Evolutionary conservation across 2,329 filamentous ascomycete genomes (phyloP), one percentile per base, ranked within the genome.

Genomic region (Lasiodiplodia gonubiensis): DNA sequence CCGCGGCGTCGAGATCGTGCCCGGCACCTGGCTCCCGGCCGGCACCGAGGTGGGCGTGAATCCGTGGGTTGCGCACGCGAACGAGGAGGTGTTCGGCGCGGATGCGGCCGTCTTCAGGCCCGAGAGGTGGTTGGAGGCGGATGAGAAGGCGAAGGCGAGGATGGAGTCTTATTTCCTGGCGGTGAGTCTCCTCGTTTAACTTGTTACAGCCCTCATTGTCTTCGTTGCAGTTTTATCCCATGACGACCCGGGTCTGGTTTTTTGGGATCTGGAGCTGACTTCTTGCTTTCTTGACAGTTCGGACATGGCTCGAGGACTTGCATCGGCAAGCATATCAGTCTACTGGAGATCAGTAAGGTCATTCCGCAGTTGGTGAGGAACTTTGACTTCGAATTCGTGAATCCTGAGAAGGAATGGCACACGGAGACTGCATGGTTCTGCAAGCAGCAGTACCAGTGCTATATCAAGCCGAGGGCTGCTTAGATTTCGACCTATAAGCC

Each of bases 11-110:
- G 74, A 72, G 10, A 70, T 54, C 11, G 71, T 76, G 35, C 64
- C 65, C 8, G 74, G 72, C 7, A 63, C 68, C 0, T 46, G 35
- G 70, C 76, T 70, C 3, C 64, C 64, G 2, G 53, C 30, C 0
- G 75, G 75, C 4, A 75, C 73, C 6, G 73, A 75, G 35, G 75
- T 78, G 2, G 77, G 75, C 14, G 69, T 75, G 10, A 78, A 76
- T 18, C 71, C 75, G 2, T 77, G 75, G 75, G 70, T 75, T 2
- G 63, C 70, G 60, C 70, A 69, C 25, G 63, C 57, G 64, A 48
- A 67, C n/a, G 21, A 63, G 11, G 33, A 23, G 3, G 39, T 66
- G 33, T 71, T 67, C 30, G 57, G 57, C 2, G 60, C 61, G 7
- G 37, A 60, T 1, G 69, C 70, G 0, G 18, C 4, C 1, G 25